These are phyloP conservation scores for Monosporozyma unispora DNA, from an alignment of 805 yeast species.

Conservation along the genomic window DNA sequence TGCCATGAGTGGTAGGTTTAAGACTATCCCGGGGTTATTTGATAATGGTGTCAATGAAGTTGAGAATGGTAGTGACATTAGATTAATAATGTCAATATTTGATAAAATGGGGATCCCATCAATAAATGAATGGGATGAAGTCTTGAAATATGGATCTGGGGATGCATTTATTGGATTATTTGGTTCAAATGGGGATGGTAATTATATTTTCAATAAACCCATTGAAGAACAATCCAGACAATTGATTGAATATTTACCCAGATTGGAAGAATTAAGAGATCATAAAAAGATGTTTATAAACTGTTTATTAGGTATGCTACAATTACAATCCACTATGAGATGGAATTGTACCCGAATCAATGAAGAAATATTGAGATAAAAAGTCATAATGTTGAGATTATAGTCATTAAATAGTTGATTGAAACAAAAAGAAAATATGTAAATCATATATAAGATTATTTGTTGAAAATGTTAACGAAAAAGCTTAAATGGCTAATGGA, in stretches of 20 bases:
- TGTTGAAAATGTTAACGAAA: background rate
- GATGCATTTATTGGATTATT: constrained; percentile 30
- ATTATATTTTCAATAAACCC: constrained; percentile 12
- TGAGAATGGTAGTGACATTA: constrained; percentile 45
- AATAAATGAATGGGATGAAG: constrained; percentile 34
- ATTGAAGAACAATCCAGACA: constrained; percentile 7
- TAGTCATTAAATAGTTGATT: background rate
- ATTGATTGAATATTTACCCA: constrained; percentile 16
- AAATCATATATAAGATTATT: background rate
- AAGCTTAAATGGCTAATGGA: constrained; percentile 51
- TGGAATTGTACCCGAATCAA: constrained; percentile 6
- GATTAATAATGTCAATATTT: constrained; percentile 48
- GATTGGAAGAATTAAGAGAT: constrained; percentile 12
- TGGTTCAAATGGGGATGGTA: constrained; percentile 23
- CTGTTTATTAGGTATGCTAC: constrained; percentile 37
- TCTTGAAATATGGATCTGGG: constrained; percentile 21
- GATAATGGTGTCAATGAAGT: constrained; percentile 21
- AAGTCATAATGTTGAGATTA: background rate
- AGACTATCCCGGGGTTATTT: constrained; percentile 18
- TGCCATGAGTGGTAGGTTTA: constrained; percentile 16
- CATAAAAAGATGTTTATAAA: constrained; percentile 11
- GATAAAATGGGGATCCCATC: constrained; percentile 55
- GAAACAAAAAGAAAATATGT: background rate
- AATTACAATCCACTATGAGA: constrained; percentile 40
- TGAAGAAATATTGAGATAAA: background rate